Percentiles rank a stretch among this genome's conserved stretches.
Evolutionary conservation across 148 eudicot species (phyloP).

Genomic region (Rhododendron kiyosumense): DNA sequence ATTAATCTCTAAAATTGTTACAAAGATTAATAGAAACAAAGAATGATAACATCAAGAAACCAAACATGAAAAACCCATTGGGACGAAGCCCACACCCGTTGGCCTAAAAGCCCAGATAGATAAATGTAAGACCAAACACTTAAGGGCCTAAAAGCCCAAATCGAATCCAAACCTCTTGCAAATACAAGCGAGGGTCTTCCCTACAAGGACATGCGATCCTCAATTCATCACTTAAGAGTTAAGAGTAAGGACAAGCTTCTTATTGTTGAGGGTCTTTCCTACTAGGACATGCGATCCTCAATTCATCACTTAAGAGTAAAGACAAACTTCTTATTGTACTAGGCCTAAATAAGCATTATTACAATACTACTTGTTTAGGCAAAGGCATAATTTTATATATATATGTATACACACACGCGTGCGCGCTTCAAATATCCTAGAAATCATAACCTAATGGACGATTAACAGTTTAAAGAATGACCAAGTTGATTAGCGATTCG

Average conservation of each 20-base stretch:
- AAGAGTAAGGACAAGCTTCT: not conserved
- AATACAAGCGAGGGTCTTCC: not conserved
- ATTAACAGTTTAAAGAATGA: not conserved
- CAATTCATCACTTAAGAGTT: not conserved
- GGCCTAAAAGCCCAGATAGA: too few relatives aligned
- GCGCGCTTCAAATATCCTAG: not conserved
- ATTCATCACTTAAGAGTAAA: not conserved
- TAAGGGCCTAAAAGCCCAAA: too few relatives aligned
- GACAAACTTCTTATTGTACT: not conserved
- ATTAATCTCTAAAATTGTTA: too few relatives aligned
- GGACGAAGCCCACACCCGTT: too few relatives aligned
- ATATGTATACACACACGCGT: not conserved
- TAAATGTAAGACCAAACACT: too few relatives aligned
- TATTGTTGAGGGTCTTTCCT: too few relatives aligned
- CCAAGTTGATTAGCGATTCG: not conserved
- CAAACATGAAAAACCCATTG: too few relatives aligned
- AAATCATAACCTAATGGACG: not conserved
- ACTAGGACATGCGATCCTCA: not conserved
- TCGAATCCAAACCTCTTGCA: not conserved
- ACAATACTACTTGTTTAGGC: not conserved
- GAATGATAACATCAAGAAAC: too few relatives aligned
- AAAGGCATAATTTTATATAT: not conserved
- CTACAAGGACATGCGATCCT: not conserved
- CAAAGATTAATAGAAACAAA: too few relatives aligned
- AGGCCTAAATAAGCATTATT: too few relatives aligned